Percentiles rank a stretch among this genome's conserved stretches.
These are phyloP conservation scores for Lentinula lateritia DNA, from an alignment of 768 basidiomycete genomes.

Conservation along the genomic window DNA sequence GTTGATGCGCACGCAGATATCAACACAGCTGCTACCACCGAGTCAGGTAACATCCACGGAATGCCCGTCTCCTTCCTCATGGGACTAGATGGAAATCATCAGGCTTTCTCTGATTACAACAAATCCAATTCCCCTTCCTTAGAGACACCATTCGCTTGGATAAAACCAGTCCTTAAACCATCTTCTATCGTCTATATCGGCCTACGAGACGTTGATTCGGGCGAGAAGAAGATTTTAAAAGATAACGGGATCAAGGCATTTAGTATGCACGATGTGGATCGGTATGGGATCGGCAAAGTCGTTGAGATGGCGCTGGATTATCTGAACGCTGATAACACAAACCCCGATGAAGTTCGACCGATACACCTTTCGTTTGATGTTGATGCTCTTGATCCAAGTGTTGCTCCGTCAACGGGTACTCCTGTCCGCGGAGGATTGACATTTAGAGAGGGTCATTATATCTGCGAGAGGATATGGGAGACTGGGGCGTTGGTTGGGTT, in stretches of 20 bases:
- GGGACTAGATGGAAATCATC: constrained; percentile 34
- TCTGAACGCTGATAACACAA: constrained; percentile 38
- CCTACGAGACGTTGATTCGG: constrained; percentile 85
- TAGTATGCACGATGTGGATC: constrained; percentile 90
- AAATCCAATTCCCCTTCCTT: neutral
- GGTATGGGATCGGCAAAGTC: constrained; percentile 88
- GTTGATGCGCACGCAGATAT: constrained; percentile 97
- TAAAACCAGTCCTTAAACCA: constrained; percentile 61
- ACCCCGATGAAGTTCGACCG: constrained; percentile 75
- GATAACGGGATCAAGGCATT: constrained; percentile 80
- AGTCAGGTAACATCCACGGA: constrained; percentile 93
- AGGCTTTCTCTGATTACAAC: neutral
- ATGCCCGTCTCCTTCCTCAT: constrained; percentile 96
- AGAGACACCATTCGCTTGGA: constrained; percentile 43
- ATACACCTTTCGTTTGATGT: constrained; percentile 98
- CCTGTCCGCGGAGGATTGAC: constrained; percentile 94
- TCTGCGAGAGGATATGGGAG: constrained; percentile 88
- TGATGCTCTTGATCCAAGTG: constrained; percentile 88
- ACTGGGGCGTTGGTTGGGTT: constrained; percentile 89
- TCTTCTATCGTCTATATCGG: constrained; percentile 93
- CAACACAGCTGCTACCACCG: constrained; percentile 83
- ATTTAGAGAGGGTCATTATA: constrained; percentile 98
- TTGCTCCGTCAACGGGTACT: constrained; percentile 94
- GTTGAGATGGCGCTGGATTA: constrained; percentile 95
- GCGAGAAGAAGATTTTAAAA: constrained; percentile 82